Evolutionary conservation across 2,329 filamentous ascomycete species (phyloP).

Genomic region (Cryphonectria nitschkei): DNA sequence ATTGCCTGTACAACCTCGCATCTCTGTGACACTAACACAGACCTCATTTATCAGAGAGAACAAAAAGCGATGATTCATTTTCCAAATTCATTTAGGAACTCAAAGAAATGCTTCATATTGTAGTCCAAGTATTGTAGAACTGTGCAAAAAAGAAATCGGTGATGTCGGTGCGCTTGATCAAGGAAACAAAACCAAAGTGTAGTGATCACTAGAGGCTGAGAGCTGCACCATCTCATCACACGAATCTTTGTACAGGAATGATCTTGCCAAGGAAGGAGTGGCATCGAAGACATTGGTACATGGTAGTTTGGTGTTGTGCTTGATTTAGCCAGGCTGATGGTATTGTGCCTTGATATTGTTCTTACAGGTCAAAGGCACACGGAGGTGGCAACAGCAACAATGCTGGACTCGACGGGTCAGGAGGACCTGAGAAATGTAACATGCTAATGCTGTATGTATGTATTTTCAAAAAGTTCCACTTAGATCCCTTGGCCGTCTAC

Average conservation of each 20-base stretch:
- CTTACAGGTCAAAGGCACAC: neutral
- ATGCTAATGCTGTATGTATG: neutral
- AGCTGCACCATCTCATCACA: neutral
- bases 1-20: too few species aligned
- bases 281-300: neutral
- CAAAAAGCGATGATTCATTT: conserved; percentile 1
- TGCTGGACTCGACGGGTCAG: neutral
- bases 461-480: neutral
- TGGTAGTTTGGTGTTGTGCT: neutral
- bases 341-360: conserved; percentile 26
- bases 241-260: neutral
- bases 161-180: neutral
- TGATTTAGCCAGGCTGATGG: neutral
- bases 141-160: conserved; percentile 12
- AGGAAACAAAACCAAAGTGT: neutral
- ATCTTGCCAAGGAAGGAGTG: neutral
- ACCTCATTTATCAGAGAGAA: neutral
- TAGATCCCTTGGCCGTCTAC: too few species aligned
- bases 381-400: too few species aligned
- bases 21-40: neutral
- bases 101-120: conserved; percentile 10
- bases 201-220: neutral
- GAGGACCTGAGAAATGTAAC: neutral
- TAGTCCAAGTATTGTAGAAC: conserved; percentile 19
- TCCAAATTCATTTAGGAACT: neutral